Percentiles rank a stretch among this genome's conserved stretches.
Evolutionary conservation across 192 early-diverging fungal genomes (phyloP).

Genomic region (Coemansia sp.): DNA sequence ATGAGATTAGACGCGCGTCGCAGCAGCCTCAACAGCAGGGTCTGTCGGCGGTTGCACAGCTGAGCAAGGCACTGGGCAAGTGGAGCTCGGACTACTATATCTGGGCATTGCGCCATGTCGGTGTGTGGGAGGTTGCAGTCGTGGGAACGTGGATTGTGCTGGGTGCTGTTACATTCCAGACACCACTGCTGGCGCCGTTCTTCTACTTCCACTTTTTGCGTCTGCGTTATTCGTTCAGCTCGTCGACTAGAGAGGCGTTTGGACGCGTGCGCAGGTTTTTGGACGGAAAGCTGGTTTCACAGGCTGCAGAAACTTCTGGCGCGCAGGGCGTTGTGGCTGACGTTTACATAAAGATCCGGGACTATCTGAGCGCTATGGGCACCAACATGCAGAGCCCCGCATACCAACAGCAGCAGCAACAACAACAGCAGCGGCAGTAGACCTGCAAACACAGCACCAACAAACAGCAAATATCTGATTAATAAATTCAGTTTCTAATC

Average conservation of each 20-base stretch:
- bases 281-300: conserved; percentile 31
- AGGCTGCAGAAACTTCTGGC: conserved; percentile 7
- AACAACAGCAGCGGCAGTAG: conserved; percentile 2
- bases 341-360: conserved; percentile 34
- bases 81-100: conserved; percentile 40
- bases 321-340: conserved; percentile 37
- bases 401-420: conserved; percentile 22
- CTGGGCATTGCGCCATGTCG: conserved; percentile 40
- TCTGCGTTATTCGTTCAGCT: conserved; percentile 43
- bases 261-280: conserved; percentile 22
- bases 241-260: conserved; percentile 43
- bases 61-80: conserved; percentile 37
- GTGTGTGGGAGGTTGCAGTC: conserved; percentile 45
- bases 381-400: conserved; percentile 27
- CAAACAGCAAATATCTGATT: not conserved
- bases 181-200: conserved; percentile 31
- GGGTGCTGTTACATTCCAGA: conserved; percentile 46
- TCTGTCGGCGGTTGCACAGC: conserved; percentile 20
- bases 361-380: conserved; percentile 34
- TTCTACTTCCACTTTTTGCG: conserved; percentile 44
- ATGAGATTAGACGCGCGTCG: conserved; percentile 24
- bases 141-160: conserved; percentile 36
- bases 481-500: too few relatives aligned
- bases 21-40: not conserved
- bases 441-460: not conserved